phyloP scores from a whole-genome alignment of 2,329 filamentous ascomycete species.

The Esteya vermicola region DNA sequence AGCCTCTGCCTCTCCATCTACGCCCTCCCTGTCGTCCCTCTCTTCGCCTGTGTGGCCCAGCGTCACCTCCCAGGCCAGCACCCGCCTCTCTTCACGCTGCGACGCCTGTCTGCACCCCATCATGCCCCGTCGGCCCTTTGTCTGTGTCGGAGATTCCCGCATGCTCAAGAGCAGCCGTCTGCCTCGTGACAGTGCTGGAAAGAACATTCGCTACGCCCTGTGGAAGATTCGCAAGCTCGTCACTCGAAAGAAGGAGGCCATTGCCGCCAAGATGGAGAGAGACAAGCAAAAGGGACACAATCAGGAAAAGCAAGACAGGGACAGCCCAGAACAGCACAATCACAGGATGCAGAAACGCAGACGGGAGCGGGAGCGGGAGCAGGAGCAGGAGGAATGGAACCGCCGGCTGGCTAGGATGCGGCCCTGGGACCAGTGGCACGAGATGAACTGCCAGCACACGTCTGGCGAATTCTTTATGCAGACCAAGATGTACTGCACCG shows the following conservation, averaged over 20 bases:
- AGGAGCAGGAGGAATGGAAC: constrained; percentile 1
- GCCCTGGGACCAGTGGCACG: constrained; percentile 8
- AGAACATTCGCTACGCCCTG: constrained; percentile 4
- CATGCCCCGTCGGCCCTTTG: constrained; percentile 3
- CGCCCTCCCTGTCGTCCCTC: not conserved
- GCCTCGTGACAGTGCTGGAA: not conserved
- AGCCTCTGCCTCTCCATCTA: not conserved
- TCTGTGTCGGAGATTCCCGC: constrained; percentile 1
- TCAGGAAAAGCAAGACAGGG: not conserved
- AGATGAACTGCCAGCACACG: constrained; percentile 4
- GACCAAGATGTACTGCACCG: constrained; percentile 7
- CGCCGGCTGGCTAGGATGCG: not conserved
- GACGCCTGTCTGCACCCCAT: constrained; percentile 1
- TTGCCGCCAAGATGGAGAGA: not conserved
- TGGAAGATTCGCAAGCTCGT: constrained; percentile 6
- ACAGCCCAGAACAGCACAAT: too few species aligned
- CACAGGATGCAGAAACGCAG: too few species aligned
- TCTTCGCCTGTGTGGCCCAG: too few species aligned
- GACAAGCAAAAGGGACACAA: not conserved
- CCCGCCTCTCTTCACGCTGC: too few species aligned
- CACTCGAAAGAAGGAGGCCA: constrained; percentile 1
- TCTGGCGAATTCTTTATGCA: constrained; percentile 2
- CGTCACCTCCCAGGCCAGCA: too few species aligned
- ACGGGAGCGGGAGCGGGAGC: too few species aligned
- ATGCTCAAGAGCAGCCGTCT: not conserved